Evolutionary conservation across 2,329 filamentous ascomycete genomes (phyloP).

Genomic region (Dactylellina haptotyla): DNA sequence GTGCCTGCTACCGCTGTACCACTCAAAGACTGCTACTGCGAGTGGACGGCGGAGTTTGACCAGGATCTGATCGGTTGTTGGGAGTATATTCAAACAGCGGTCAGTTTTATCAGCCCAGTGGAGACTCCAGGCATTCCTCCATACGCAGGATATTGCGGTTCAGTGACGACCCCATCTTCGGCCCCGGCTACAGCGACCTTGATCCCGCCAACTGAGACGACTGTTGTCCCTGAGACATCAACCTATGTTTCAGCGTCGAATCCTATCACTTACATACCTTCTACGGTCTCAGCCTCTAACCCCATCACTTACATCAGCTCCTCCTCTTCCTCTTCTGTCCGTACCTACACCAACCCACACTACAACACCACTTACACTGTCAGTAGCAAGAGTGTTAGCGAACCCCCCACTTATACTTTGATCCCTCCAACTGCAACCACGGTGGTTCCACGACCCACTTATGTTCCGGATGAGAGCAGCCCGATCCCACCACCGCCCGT

Average conservation of each 20-base stretch:
- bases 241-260: slow-evolving; percentile 17
- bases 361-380: slow-evolving; percentile 13
- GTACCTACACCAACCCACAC: not conserved
- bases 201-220: slow-evolving; percentile 21
- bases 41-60: slow-evolving; percentile 31
- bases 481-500: slow-evolving; percentile 22
- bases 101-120: slow-evolving; percentile 25
- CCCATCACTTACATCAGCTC: slow-evolving; percentile 18
- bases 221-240: slow-evolving; percentile 12
- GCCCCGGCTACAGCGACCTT: slow-evolving; percentile 5
- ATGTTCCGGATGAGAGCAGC: slow-evolving; percentile 8
- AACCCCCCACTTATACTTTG: no score
- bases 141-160: slow-evolving; percentile 26
- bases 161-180: slow-evolving; percentile 6
- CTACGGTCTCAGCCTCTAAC: slow-evolving; percentile 15
- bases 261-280: slow-evolving; percentile 8
- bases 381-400: not conserved
- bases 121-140: slow-evolving; percentile 26
- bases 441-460: not conserved
- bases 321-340: not conserved
- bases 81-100: slow-evolving; percentile 30
- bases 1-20: slow-evolving; percentile 17
- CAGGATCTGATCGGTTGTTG: slow-evolving; percentile 25
- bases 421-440: slow-evolving; percentile 26
- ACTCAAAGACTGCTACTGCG: slow-evolving; percentile 30